A percentile compares a stretch with the other conserved stretches of the same genome.
phyloP scores from a whole-genome alignment of 1,284 basidiomycete species.

The Marasmius fiardii region DNA sequence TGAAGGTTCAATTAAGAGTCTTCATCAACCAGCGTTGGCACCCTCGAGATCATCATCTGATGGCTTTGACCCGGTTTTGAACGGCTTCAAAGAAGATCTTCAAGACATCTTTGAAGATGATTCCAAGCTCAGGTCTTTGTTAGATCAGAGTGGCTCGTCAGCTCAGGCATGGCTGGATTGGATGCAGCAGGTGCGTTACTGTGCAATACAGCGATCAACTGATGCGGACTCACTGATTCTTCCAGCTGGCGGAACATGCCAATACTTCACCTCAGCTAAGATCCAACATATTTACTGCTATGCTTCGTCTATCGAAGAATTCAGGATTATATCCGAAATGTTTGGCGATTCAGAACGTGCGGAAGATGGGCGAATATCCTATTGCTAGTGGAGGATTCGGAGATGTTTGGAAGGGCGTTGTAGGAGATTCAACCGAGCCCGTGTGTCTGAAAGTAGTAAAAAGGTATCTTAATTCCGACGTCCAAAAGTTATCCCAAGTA shows the following conservation, averaged over 20 bases:
- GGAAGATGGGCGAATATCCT: not conserved
- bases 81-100: not conserved
- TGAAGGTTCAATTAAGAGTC: too few species aligned
- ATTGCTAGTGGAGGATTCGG: not conserved
- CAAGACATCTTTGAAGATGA: not conserved
- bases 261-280: not conserved
- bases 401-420: not conserved
- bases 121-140: not conserved
- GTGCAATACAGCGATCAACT: not conserved
- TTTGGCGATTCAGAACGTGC: not conserved
- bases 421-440: not conserved
- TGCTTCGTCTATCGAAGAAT: not conserved
- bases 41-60: too few species aligned
- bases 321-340: not conserved
- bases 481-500: constrained; percentile 1
- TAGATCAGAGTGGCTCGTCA: not conserved
- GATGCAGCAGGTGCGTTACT: not conserved
- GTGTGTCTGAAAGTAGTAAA: constrained; percentile 5
- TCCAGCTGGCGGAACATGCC: not conserved
- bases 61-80: not conserved
- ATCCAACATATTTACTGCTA: not conserved
- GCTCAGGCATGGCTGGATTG: not conserved
- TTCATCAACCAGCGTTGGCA: too few species aligned
- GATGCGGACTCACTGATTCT: not conserved
- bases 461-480: constrained; percentile 1